Evolutionary conservation across 768 basidiomycete genomes (phyloP).

Genomic region (Roridomyces roridus): DNA sequence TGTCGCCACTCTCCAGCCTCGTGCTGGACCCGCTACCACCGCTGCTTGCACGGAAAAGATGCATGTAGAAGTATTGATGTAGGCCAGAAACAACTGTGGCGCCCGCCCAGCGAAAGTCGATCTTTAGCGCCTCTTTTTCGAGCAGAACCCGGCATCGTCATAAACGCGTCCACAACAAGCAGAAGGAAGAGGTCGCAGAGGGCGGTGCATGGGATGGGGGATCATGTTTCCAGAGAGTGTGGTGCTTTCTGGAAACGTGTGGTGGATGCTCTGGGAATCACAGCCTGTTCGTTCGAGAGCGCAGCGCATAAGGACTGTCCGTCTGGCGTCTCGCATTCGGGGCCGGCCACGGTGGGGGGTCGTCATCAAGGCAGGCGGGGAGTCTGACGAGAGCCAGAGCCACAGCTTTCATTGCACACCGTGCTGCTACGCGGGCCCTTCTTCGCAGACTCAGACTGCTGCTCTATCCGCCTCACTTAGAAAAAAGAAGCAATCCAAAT

Average conservation of each 20-base stretch:
- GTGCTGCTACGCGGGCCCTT: conserved; percentile 86
- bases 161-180: conserved; percentile 96
- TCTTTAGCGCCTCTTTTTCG: conserved; percentile 81
- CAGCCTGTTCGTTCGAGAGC: conserved; percentile 59
- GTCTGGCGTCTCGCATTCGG: conserved; percentile 84
- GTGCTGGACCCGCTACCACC: too few species aligned
- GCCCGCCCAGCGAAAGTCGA: conserved; percentile 93
- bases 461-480: conserved; percentile 64
- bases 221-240: conserved; percentile 92
- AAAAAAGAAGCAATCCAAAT: not conserved
- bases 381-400: conserved; percentile 88
- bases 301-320: conserved; percentile 42
- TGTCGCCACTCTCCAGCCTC: too few species aligned
- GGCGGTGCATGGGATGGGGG: conserved; percentile 96
- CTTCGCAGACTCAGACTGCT: conserved; percentile 99
- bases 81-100: too few species aligned
- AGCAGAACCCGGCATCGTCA: conserved; percentile 95
- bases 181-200: conserved; percentile 96
- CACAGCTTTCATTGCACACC: too few species aligned
- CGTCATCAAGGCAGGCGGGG: conserved; percentile 95
- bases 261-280: conserved; percentile 85
- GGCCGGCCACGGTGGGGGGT: conserved; percentile 97
- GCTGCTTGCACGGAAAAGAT: too few species aligned
- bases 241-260: conserved; percentile 80
- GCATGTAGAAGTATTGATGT: too few species aligned